Evolutionary conservation across 495 filamentous ascomycete genomes (phyloP).

Genomic region (Letharia lupina): DNA sequence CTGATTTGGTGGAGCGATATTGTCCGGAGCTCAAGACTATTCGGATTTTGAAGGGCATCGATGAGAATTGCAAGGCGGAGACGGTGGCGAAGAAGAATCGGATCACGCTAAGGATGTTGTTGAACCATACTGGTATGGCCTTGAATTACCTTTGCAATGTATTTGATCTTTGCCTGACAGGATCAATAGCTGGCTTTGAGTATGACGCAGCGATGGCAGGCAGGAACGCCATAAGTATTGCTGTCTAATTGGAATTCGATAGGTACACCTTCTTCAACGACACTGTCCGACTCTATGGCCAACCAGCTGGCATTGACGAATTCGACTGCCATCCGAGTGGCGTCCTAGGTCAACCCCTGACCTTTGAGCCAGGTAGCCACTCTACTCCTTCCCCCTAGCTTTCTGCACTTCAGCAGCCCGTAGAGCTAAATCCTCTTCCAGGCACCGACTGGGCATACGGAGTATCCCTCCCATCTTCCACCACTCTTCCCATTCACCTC

Average conservation of each 20-base stretch:
- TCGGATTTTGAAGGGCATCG: slow-evolving; percentile 20
- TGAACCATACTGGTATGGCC: slow-evolving; percentile 42
- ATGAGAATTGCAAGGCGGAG: slow-evolving; percentile 31
- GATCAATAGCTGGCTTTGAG: slow-evolving; percentile 36
- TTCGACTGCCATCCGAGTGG: too few relatives aligned
- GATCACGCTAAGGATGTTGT: slow-evolving; percentile 55
- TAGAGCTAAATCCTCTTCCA: too few relatives aligned
- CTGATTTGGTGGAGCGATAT: slow-evolving; percentile 33
- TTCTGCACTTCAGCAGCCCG: too few relatives aligned
- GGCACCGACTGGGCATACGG: too few relatives aligned
- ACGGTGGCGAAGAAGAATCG: slow-evolving; percentile 43
- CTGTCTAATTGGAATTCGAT: not conserved
- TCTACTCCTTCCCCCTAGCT: too few relatives aligned
- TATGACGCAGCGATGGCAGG: not conserved
- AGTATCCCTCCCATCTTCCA: not conserved
- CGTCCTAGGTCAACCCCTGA: slow-evolving; percentile 32
- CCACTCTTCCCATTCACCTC: not conserved
- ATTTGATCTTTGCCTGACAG: not conserved
- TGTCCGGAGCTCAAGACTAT: too few relatives aligned
- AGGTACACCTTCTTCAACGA: slow-evolving; percentile 47
- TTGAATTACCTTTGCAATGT: slow-evolving; percentile 24
- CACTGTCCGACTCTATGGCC: slow-evolving; percentile 25
- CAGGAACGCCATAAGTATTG: too few relatives aligned
- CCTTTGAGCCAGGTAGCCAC: slow-evolving; percentile 40
- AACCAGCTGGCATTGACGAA: slow-evolving; percentile 33